Percentiles rank a stretch among this genome's conserved stretches.
phyloP scores from a whole-genome alignment of 805 yeast species.

The Grigorovia humatica region DNA sequence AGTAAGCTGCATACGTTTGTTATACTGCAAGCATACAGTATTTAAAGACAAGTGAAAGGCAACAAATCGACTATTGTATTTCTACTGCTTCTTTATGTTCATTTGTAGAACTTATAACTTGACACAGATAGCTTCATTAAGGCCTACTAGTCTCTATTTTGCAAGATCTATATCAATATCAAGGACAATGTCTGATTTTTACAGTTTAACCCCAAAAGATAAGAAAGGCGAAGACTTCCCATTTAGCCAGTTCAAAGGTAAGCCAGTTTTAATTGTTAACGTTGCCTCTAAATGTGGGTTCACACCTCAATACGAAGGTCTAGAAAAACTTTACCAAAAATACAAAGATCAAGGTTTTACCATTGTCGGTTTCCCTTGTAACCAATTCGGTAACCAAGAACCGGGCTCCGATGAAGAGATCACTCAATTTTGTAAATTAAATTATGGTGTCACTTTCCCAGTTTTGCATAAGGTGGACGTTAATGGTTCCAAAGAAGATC shows the following conservation, averaged over 20 bases:
- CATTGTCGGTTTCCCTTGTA: constrained; percentile 81
- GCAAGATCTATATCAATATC: background rate
- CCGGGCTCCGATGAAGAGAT: constrained; percentile 62
- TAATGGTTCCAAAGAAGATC: constrained; percentile 73
- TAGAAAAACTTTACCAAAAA: constrained; percentile 58
- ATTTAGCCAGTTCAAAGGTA: constrained; percentile 56
- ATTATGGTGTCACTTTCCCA: constrained; percentile 90
- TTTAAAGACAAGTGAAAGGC: too few species aligned
- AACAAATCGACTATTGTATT: too few species aligned
- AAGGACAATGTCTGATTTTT: constrained; percentile 37
- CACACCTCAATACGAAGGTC: constrained; percentile 65
- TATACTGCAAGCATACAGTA: too few species aligned
- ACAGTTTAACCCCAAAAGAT: constrained; percentile 54
- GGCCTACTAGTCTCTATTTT: background rate
- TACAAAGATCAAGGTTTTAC: constrained; percentile 54
- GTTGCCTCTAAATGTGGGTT: constrained; percentile 81
- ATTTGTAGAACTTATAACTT: background rate
- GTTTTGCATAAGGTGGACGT: constrained; percentile 79
- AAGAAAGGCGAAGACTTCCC: constrained; percentile 47
- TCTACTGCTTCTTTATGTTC: too few species aligned
- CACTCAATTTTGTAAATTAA: constrained; percentile 57
- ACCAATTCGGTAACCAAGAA: constrained; percentile 79
- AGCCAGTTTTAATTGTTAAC: constrained; percentile 75
- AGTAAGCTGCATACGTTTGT: too few species aligned
- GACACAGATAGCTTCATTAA: background rate